These are phyloP conservation scores for Leccinum angustisporum DNA, from an alignment of 1,284 basidiomycete genomes.

Conservation along the genomic window DNA sequence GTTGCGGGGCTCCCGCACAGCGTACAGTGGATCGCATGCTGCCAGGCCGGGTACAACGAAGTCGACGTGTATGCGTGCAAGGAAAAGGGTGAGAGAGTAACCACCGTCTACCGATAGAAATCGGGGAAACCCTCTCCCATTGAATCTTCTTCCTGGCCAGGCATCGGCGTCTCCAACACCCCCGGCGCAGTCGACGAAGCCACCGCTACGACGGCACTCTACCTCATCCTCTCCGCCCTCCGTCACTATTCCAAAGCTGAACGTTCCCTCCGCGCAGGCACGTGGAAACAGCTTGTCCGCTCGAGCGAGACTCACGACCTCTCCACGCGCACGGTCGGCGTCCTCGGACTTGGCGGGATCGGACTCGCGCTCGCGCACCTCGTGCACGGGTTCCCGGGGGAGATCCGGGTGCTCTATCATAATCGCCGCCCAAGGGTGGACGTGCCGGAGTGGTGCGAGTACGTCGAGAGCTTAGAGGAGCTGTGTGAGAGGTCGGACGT, in stretches of 20 bases:
- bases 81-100: constrained; percentile 50
- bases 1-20: constrained; percentile 57
- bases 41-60: constrained; percentile 75
- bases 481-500: constrained; percentile 77
- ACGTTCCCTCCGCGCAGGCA: constrained; percentile 54
- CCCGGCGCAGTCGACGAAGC: constrained; percentile 78
- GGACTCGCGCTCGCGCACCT: constrained; percentile 70
- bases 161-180: constrained; percentile 84
- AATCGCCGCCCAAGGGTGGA: constrained; percentile 52
- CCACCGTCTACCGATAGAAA: not conserved
- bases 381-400: constrained; percentile 61
- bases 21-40: constrained; percentile 86
- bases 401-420: constrained; percentile 86
- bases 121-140: not conserved
- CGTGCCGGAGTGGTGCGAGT: constrained; percentile 76
- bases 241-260: constrained; percentile 78
- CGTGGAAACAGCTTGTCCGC: constrained; percentile 21
- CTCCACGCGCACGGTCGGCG: constrained; percentile 76
- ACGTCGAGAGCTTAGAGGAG: constrained; percentile 70
- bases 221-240: constrained; percentile 78
- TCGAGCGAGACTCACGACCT: constrained; percentile 64
- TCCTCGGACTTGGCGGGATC: constrained; percentile 89
- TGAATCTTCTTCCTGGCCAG: constrained; percentile 38
- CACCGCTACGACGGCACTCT: constrained; percentile 86
- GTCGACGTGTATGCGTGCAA: constrained; percentile 78